Percentiles rank a stretch among this genome's conserved stretches.
These are phyloP conservation scores for Pyronema omphalodes DNA, from an alignment of 495 filamentous ascomycete species.

Conservation along the genomic window DNA sequence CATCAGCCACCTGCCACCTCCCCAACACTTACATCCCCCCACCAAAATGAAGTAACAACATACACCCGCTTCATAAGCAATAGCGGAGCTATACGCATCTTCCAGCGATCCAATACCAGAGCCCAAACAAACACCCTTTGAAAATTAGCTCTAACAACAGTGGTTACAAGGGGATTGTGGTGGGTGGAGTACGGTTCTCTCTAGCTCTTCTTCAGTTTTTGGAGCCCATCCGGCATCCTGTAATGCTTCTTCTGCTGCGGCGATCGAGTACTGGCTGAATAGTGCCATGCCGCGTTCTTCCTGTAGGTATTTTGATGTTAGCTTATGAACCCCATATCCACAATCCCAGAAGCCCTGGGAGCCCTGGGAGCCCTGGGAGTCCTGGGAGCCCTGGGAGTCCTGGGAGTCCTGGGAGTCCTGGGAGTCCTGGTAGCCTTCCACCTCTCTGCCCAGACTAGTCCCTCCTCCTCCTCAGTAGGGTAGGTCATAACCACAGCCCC, in stretches of 20 bases:
- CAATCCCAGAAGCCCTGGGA: slow-evolving; percentile 7
- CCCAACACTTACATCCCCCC: no score
- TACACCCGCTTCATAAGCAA: slow-evolving; percentile 58
- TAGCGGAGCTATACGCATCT: slow-evolving; percentile 64
- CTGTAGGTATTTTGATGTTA: not conserved
- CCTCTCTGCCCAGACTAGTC: no score
- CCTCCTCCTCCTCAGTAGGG: not conserved
- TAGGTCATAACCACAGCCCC: no score
- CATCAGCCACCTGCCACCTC: not conserved
- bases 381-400: no score
- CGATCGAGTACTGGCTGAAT: slow-evolving; percentile 83
- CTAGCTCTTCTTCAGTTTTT: slow-evolving; percentile 37
- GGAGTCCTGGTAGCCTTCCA: no score
- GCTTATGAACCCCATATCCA: not conserved
- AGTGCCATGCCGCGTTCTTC: slow-evolving; percentile 71
- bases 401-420: no score
- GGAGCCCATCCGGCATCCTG: slow-evolving; percentile 68
- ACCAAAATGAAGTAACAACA: no score
- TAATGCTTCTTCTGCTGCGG: slow-evolving; percentile 72
- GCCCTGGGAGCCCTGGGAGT: no score
- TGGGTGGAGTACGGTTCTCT: slow-evolving; percentile 38
- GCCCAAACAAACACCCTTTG: slow-evolving; percentile 71
- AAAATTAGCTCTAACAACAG: not conserved
- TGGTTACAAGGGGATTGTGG: not conserved
- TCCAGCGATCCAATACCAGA: slow-evolving; percentile 91